phyloP scores from a whole-genome alignment of 2,329 filamentous ascomycete genomes.

The Talaromyces marneffei region DNA sequence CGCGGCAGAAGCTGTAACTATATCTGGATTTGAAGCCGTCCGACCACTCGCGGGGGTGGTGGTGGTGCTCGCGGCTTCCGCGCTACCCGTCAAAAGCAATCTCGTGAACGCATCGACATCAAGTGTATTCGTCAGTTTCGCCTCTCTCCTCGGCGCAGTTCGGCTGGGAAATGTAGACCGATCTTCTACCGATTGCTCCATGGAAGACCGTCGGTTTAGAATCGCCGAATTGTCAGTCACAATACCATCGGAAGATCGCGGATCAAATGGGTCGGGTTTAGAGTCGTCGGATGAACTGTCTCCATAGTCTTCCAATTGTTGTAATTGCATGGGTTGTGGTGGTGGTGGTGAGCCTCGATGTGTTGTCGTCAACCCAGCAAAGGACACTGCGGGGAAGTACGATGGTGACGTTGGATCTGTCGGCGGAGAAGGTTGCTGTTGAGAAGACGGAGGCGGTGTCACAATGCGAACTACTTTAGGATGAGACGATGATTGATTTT shows the following conservation, averaged over 20 bases:
- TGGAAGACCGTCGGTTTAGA: neutral
- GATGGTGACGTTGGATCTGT: conserved; percentile 10
- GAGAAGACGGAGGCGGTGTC: conserved; percentile 38
- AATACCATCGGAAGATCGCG: conserved; percentile 20
- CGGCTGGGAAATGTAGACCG: neutral
- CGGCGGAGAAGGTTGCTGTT: conserved; percentile 26
- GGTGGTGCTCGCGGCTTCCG: conserved; percentile 26
- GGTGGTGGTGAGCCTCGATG: conserved; percentile 17
- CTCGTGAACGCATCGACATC: conserved; percentile 75
- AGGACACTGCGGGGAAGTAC: conserved; percentile 15
- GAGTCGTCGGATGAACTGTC: conserved; percentile 29
- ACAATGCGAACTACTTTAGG: conserved; percentile 30
- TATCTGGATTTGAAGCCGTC: conserved; percentile 4
- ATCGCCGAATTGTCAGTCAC: neutral
- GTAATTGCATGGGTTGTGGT: neutral
- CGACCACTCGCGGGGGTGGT: neutral
- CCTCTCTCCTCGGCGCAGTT: neutral
- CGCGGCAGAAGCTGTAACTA: neutral
- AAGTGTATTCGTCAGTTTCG: conserved; percentile 39
- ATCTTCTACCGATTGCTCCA: neutral
- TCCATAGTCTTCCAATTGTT: conserved; percentile 9
- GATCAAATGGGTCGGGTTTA: conserved; percentile 35
- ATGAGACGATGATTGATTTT: conserved; percentile 12
- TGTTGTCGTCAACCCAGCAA: conserved; percentile 12
- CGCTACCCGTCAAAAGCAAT: conserved; percentile 67